Base-by-base conservation (phyloP, 768 basidiomycete genomes). In the Lactarius sanguifluus region DNA sequence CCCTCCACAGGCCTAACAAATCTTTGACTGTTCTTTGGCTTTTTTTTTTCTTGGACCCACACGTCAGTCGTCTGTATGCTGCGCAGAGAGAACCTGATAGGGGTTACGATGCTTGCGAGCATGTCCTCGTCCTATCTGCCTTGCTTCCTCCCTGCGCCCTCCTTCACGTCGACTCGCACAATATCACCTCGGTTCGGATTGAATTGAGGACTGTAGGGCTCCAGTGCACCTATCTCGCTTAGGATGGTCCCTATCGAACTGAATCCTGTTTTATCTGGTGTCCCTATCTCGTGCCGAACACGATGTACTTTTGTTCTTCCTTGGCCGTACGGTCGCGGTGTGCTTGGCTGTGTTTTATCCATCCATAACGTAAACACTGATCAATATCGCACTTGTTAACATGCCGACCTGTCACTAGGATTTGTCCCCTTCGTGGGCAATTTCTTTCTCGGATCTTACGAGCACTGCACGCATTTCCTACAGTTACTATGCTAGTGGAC, bases 331-430 rank as follows among this genome's bases (percentile, higher is more conserved):
- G 47, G 15, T n/a, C 58, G 36, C 16, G 20, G n/a, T n/a, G 28
- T 64, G 36, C 57, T 52, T 58, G 56, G 57, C 55, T 16, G 43
- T 64, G 38, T 41, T 23, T 47, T 50, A 25, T 30, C 28, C 43
- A 50, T 50, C 60, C 2, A 18, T 61, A 60, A 66, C 65, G 65
- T 66, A 66, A 66, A 60, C 23, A 15, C 47, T 58, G 56, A 66
- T 62, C 61, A 54, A 66, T 66, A 34, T 66, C 65, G 30, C 47
- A 20, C 59, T 65, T 61, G 64, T 57, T 18, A 5, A 23, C 57
- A 47, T 61, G 59, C 59, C 54, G 59, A 18, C 57, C 64, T 64
- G 57, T n/a, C 57, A 59, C 30, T 45, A n/a, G 40, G 52, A 16
- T 36, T 56, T 43, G 55, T 65, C 65, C 47, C 41, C 55, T 52